Evolutionary conservation across 148 eudicot genomes (phyloP).

Genomic region (Camellia sinensis): DNA sequence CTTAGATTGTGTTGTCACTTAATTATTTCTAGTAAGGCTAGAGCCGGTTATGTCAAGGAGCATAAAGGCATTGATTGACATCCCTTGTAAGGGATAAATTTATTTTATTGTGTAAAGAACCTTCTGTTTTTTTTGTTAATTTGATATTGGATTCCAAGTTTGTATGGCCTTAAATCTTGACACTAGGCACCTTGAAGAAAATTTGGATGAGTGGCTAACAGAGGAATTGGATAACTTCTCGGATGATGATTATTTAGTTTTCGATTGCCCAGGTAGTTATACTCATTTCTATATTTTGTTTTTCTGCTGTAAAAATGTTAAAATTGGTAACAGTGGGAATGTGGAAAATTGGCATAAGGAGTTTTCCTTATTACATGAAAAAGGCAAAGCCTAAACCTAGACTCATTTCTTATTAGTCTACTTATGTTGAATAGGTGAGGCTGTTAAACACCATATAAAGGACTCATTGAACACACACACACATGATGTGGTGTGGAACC

Average conservation of each 20-base stretch:
- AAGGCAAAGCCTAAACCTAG: not conserved
- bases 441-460: too few species aligned
- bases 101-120: not conserved
- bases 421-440: not conserved
- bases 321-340: not conserved
- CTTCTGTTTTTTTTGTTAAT: not conserved
- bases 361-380: not conserved
- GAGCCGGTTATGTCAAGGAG: not conserved
- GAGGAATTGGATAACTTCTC: constrained; percentile 78
- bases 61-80: not conserved
- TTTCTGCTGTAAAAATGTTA: not conserved
- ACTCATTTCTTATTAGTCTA: not conserved
- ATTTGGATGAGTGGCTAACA: constrained; percentile 83
- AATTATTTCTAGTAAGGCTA: not conserved
- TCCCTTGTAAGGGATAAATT: not conserved
- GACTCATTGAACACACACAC: not conserved
- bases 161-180: constrained; percentile 32
- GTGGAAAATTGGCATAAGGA: not conserved
- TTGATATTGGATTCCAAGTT: not conserved
- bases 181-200: constrained; percentile 71
- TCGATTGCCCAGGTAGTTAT: constrained; percentile 77
- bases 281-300: not conserved
- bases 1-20: not conserved
- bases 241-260: constrained; percentile 90
- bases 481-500: not conserved